phyloP scores from a whole-genome alignment of 2,329 filamentous ascomycete genomes.

The Penicillium sp. region DNA sequence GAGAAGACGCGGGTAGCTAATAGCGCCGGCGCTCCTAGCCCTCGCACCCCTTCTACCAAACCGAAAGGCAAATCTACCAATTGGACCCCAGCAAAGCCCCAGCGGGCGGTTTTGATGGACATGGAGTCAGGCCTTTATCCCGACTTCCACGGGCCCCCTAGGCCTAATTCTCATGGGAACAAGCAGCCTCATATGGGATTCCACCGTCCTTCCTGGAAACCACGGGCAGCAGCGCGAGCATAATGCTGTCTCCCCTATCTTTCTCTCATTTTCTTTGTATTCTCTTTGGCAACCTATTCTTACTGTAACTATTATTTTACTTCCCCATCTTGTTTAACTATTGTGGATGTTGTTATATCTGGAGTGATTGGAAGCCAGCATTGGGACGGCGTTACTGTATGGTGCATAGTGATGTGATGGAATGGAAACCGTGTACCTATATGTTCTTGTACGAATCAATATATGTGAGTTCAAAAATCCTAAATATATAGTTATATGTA shows the following conservation, averaged over 20 bases:
- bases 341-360: slow-evolving; percentile 13
- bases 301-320: slow-evolving; percentile 17
- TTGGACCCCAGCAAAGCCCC: slow-evolving; percentile 33
- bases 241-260: slow-evolving; percentile 11
- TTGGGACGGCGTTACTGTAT: slow-evolving; percentile 26
- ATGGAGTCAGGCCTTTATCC: slow-evolving; percentile 31
- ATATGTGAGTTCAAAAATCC: not conserved
- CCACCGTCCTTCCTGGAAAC: slow-evolving; percentile 29
- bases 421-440: not conserved
- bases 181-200: slow-evolving; percentile 27
- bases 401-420: slow-evolving; percentile 12
- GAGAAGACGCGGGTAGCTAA: slow-evolving; percentile 42
- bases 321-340: slow-evolving; percentile 11
- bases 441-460: slow-evolving; percentile 4
- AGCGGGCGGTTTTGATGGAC: slow-evolving; percentile 40
- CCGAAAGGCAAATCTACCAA: slow-evolving; percentile 23
- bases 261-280: slow-evolving; percentile 9
- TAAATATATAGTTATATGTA: not conserved
- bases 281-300: slow-evolving; percentile 11
- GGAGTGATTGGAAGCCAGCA: slow-evolving; percentile 20
- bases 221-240: slow-evolving; percentile 25
- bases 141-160: slow-evolving; percentile 23
- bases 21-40: slow-evolving; percentile 11
- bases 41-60: slow-evolving; percentile 20
- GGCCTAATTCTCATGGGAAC: slow-evolving; percentile 18